Conservation (phyloP, 306 rosid species). For the Betula pendula region DNA sequence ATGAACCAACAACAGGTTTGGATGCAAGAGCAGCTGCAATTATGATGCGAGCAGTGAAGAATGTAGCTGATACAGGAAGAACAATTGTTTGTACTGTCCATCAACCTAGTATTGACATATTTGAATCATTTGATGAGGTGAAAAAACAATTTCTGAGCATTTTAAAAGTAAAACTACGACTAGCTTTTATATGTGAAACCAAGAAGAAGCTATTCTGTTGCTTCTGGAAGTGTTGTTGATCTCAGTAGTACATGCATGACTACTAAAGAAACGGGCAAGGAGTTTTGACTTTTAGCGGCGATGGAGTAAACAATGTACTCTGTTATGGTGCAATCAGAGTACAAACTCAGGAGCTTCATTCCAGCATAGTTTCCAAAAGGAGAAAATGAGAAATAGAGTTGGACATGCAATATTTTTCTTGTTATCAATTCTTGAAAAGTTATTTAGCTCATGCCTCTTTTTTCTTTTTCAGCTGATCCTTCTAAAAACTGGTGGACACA, state of each 20-base stretch:
- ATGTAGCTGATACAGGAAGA: constrained; percentile 47
- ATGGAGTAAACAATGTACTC: background rate
- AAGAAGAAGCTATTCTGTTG: background rate
- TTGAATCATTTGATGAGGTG: constrained; percentile 57
- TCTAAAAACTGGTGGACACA: constrained; percentile 42
- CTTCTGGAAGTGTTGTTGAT: background rate
- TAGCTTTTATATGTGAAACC: background rate
- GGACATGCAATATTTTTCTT: background rate
- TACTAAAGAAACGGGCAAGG: background rate
- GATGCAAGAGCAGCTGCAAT: constrained; percentile 60
- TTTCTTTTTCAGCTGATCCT: constrained; percentile 39
- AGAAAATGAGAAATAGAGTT: background rate
- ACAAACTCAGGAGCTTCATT: background rate
- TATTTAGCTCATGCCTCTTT: background rate
- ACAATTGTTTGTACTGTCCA: constrained; percentile 64
- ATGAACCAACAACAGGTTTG: constrained; percentile 66
- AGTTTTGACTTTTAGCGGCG: background rate
- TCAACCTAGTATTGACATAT: constrained; percentile 54
- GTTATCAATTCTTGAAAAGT: background rate
- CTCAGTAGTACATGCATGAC: background rate
- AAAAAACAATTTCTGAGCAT: background rate
- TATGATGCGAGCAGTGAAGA: constrained; percentile 60
- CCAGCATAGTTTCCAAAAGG: background rate
- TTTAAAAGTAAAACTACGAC: background rate
- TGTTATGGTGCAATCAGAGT: background rate